Evolutionary conservation across 2,329 filamentous ascomycete species (phyloP).

Genomic region (Acrodontium crateriforme): DNA sequence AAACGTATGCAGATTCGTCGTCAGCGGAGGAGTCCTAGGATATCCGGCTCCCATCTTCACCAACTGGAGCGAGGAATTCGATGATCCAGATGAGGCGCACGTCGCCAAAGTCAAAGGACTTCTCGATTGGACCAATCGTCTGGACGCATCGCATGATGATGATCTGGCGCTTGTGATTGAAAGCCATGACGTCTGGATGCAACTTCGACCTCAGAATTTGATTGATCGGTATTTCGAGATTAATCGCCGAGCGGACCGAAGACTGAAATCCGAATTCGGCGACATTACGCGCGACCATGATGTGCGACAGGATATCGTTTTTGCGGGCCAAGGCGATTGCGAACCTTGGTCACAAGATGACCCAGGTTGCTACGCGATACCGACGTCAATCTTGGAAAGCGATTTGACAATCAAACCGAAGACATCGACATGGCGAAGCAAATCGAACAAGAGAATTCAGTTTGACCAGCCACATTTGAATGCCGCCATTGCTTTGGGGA

Average conservation of each 20-base stretch:
- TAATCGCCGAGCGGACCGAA: constrained; percentile 27
- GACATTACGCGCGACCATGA: constrained; percentile 13
- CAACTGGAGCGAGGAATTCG: no score
- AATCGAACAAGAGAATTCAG: constrained; percentile 20
- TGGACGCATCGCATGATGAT: constrained; percentile 11
- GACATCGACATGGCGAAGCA: constrained; percentile 32
- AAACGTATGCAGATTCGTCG: constrained; percentile 6
- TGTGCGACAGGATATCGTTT: constrained; percentile 41
- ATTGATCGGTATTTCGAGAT: constrained; percentile 43
- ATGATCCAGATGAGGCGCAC: no score
- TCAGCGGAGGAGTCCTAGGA: constrained; percentile 2
- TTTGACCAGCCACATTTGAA: constrained; percentile 31
- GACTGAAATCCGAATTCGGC: constrained; percentile 27
- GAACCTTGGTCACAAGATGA: constrained; percentile 29
- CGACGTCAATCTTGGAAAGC: constrained; percentile 36
- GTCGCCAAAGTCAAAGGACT: constrained; percentile 16
- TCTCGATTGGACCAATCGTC: constrained; percentile 10
- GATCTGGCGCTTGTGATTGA: constrained; percentile 53
- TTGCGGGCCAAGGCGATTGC: constrained; percentile 42
- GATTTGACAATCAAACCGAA: constrained; percentile 36
- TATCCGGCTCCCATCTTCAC: constrained; percentile 11
- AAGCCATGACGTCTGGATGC: constrained; percentile 38
- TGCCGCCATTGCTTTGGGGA: constrained; percentile 12
- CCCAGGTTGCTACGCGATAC: constrained; percentile 39
- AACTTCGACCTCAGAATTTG: constrained; percentile 42